phyloP scores from a whole-genome alignment of 345 rosid species.

The Raphanus sativus region DNA sequence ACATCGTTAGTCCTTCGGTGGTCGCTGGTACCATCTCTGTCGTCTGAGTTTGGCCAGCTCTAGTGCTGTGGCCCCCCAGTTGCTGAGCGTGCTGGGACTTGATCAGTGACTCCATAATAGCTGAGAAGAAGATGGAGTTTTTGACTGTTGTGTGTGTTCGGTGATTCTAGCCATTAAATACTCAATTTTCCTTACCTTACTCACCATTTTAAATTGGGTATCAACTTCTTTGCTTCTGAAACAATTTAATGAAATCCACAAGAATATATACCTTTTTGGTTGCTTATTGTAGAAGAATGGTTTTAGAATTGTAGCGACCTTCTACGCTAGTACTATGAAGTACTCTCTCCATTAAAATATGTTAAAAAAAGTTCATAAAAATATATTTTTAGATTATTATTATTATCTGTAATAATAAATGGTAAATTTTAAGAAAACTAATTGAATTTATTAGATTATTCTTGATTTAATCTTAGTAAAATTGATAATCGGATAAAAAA shows the following conservation, averaged over 20 bases:
- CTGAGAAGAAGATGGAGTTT: background rate
- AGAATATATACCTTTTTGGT: background rate
- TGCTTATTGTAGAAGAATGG: background rate
- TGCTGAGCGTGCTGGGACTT: slow-evolving; percentile 41
- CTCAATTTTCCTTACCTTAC: slow-evolving; percentile 20
- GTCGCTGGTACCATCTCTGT: slow-evolving; percentile 36
- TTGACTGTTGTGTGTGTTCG: background rate
- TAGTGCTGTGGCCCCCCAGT: slow-evolving; percentile 11
- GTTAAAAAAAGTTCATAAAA: background rate
- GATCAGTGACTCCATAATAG: slow-evolving; percentile 40
- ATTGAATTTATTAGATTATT: background rate
- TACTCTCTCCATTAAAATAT: background rate
- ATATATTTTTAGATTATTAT: too few species aligned
- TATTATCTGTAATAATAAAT: background rate
- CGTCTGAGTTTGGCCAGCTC: background rate
- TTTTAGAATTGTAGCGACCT: background rate
- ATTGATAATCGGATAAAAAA: background rate
- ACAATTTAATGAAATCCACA: slow-evolving; percentile 36
- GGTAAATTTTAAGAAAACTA: background rate
- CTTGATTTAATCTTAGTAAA: background rate
- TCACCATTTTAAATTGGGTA: slow-evolving; percentile 37
- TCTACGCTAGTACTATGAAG: background rate
- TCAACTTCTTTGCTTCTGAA: slow-evolving; percentile 60
- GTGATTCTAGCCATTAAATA: slow-evolving; percentile 40
- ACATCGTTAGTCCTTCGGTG: slow-evolving; percentile 44